Conservation (phyloP, 768 basidiomycete genomes). For the Paxillus ammoniavirescens region DNA sequence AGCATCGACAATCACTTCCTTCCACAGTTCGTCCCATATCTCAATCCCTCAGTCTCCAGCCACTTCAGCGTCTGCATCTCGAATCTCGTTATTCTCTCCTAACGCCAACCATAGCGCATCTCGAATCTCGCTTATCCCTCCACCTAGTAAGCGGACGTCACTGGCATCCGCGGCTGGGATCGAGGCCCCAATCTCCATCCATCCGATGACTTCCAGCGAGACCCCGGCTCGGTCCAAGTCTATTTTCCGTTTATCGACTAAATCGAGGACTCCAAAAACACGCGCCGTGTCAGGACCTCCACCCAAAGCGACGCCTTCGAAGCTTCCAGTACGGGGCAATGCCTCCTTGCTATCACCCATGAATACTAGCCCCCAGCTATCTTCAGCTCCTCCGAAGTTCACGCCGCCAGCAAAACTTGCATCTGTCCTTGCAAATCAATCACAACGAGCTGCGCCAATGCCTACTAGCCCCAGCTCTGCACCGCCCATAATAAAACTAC, state of each 20-base stretch:
- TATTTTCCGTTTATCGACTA: conserved; percentile 28
- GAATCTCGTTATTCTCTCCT: conserved; percentile 10
- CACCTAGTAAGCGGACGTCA: conserved; percentile 27
- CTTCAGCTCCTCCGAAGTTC: conserved; percentile 24
- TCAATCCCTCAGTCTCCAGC: conserved; percentile 14
- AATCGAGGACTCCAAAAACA: conserved; percentile 22
- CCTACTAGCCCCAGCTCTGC: background rate
- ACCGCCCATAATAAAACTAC: conserved; percentile 21
- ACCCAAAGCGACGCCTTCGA: conserved; percentile 7
- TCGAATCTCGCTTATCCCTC: conserved; percentile 21
- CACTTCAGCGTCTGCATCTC: conserved; percentile 19
- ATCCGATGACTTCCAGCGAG: background rate
- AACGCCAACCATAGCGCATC: conserved; percentile 12
- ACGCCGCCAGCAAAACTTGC: conserved; percentile 30
- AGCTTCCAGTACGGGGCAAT: conserved; percentile 10
- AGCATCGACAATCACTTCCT: conserved; percentile 25
- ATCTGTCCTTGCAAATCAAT: conserved; percentile 26
- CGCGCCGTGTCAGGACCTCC: conserved; percentile 6
- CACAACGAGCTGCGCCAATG: conserved; percentile 9
- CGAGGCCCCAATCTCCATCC: conserved; percentile 12
- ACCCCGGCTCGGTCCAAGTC: conserved; percentile 22
- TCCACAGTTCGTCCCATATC: conserved; percentile 18
- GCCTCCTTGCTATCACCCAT: conserved; percentile 5
- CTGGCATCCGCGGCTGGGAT: conserved; percentile 23
- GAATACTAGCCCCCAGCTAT: conserved; percentile 15